A percentile compares a stretch with the other conserved stretches of the same genome.
Conservation (phyloP, 1,284 basidiomycete genomes). For the Leucoagaricus sp. region DNA sequence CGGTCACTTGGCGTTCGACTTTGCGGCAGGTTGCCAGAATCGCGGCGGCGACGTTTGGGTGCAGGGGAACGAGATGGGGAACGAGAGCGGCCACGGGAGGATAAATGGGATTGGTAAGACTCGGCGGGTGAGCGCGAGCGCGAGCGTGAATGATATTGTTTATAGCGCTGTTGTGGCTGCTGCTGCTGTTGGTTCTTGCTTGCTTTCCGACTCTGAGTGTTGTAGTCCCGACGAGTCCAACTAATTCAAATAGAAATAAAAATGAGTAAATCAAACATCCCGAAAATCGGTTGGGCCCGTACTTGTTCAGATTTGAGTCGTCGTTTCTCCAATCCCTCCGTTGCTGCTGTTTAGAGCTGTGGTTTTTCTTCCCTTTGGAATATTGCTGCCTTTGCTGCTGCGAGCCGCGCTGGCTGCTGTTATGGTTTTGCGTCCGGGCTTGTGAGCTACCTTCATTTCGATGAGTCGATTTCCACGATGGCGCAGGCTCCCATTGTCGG, state of each 20-base stretch:
- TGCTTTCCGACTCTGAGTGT: slow-evolving; percentile 34
- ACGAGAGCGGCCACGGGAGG: slow-evolving; percentile 63
- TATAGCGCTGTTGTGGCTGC: slow-evolving; percentile 35
- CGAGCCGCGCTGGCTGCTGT: slow-evolving; percentile 13
- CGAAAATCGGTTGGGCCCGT: slow-evolving; percentile 18
- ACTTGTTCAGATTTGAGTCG: slow-evolving; percentile 73
- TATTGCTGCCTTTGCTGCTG: slow-evolving; percentile 38
- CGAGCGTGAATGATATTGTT: slow-evolving; percentile 52
- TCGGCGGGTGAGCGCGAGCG: slow-evolving; percentile 53
- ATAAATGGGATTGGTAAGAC: slow-evolving; percentile 62
- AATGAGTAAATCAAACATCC: slow-evolving; percentile 13
- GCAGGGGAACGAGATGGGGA: slow-evolving; percentile 57
- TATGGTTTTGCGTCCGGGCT: slow-evolving; percentile 35
- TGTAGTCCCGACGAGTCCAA: slow-evolving; percentile 51
- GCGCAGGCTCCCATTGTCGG: slow-evolving; percentile 66
- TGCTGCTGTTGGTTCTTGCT: slow-evolving; percentile 23
- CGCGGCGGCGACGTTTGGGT: slow-evolving; percentile 54
- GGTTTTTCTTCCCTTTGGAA: slow-evolving; percentile 35
- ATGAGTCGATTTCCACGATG: slow-evolving; percentile 52
- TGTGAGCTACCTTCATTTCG: slow-evolving; percentile 29
- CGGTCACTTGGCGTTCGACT: slow-evolving; percentile 38
- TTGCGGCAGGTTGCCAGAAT: slow-evolving; percentile 45
- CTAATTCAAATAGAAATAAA: slow-evolving; percentile 34
- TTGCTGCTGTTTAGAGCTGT: slow-evolving; percentile 42
- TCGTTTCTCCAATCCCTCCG: slow-evolving; percentile 64